Evolutionary conservation across 1,284 basidiomycete species (phyloP).

Genomic region (Limonomyces culmigenus): DNA sequence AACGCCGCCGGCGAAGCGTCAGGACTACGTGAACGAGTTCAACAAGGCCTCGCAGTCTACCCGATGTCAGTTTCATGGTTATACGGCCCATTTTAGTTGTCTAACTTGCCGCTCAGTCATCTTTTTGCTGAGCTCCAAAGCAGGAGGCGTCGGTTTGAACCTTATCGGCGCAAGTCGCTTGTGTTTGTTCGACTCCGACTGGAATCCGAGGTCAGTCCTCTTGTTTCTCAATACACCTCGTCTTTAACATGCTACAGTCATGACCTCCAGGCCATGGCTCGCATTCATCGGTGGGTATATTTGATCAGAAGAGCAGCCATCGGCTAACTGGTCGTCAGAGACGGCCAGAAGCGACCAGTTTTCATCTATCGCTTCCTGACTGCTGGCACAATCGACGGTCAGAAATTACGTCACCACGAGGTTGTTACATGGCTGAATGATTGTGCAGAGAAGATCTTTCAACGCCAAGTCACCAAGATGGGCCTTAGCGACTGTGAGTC

Average conservation of each 20-base stretch:
- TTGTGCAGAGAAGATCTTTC: constrained; percentile 62
- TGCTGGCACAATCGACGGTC: constrained; percentile 64
- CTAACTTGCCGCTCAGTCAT: constrained; percentile 35
- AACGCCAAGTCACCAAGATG: constrained; percentile 92
- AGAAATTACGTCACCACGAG: too few species aligned
- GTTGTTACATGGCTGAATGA: too few species aligned
- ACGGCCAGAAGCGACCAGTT: constrained; percentile 86
- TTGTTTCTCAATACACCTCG: constrained; percentile 2
- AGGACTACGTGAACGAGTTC: constrained; percentile 71
- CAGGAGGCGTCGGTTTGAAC: constrained; percentile 91
- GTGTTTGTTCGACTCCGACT: constrained; percentile 83
- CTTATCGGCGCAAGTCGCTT: constrained; percentile 80
- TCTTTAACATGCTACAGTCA: constrained; percentile 28
- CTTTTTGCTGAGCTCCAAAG: constrained; percentile 90
- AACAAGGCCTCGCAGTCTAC: constrained; percentile 57
- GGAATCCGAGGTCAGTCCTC: constrained; percentile 69
- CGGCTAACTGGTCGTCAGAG: too few species aligned
- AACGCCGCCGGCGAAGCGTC: constrained; percentile 66
- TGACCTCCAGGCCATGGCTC: constrained; percentile 94
- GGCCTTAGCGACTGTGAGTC: constrained; percentile 73
- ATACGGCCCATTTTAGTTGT: neutral
- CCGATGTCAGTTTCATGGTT: constrained; percentile 32
- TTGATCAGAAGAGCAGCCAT: too few species aligned
- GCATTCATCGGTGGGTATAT: too few species aligned
- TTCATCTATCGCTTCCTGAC: constrained; percentile 91